Evolutionary conservation across 1,284 basidiomycete genomes (phyloP).

Genomic region (Veloporphyrellus conicus): DNA sequence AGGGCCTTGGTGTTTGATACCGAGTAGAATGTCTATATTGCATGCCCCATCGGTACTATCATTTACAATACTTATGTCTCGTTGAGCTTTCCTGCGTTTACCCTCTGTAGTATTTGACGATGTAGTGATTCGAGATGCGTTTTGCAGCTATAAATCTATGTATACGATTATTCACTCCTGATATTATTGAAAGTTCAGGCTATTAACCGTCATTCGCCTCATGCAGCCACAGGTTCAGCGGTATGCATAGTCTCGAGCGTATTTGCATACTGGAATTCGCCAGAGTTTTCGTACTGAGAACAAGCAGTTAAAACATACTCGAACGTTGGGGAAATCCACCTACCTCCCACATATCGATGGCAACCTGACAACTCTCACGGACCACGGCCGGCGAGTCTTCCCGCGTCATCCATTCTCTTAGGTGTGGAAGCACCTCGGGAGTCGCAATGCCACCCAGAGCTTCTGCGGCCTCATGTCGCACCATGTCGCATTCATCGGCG

Average conservation of each 20-base stretch:
- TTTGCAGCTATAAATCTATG: neutral
- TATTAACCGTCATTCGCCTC: slow-evolving; percentile 1
- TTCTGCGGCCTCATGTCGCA: slow-evolving; percentile 97
- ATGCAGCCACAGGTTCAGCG: slow-evolving; percentile 15
- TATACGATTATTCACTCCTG: neutral
- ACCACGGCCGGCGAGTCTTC: slow-evolving; percentile 85
- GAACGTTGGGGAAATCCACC: slow-evolving; percentile 18
- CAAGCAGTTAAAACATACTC: slow-evolving; percentile 2
- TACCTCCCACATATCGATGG: slow-evolving; percentile 96
- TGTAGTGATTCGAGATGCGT: no score
- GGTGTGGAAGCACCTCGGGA: slow-evolving; percentile 81
- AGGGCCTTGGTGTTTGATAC: slow-evolving; percentile 27
- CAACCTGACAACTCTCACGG: slow-evolving; percentile 93
- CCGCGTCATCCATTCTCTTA: slow-evolving; percentile 81
- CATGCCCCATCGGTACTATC: neutral
- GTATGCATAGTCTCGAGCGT: slow-evolving; percentile 35
- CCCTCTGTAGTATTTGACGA: neutral
- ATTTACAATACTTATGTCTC: neutral
- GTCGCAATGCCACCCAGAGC: slow-evolving; percentile 95
- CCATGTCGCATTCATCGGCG: slow-evolving; percentile 86
- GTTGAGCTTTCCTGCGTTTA: neutral
- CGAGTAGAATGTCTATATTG: slow-evolving; percentile 12
- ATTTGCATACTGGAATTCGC: slow-evolving; percentile 83
- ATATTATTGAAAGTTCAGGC: neutral
- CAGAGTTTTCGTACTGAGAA: slow-evolving; percentile 80